Percentiles rank a stretch among this genome's conserved stretches.
phyloP scores from a whole-genome alignment of 768 basidiomycete species.

The Tulasnella sp. region DNA sequence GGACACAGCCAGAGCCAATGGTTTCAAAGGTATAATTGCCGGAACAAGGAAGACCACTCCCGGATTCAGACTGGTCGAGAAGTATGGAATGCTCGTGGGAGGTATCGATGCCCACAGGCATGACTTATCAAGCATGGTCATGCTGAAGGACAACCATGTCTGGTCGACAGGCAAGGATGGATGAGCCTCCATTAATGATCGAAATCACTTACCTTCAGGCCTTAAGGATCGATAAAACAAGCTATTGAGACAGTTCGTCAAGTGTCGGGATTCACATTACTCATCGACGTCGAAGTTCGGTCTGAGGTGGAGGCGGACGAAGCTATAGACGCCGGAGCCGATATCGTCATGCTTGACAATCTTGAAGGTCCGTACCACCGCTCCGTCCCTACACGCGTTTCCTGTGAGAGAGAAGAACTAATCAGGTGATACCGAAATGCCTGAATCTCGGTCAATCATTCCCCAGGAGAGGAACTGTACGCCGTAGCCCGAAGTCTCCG shows the following conservation, averaged over 20 bases:
- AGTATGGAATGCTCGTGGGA: slow-evolving; percentile 97
- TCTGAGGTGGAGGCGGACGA: slow-evolving; percentile 89
- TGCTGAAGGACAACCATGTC: slow-evolving; percentile 99
- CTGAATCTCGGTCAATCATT: slow-evolving; percentile 8
- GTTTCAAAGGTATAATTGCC: slow-evolving; percentile 84
- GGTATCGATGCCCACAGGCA: slow-evolving; percentile 94
- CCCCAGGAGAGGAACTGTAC: slow-evolving; percentile 48
- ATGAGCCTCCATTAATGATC: not conserved
- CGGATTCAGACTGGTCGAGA: slow-evolving; percentile 94
- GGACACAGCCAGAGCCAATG: slow-evolving; percentile 69
- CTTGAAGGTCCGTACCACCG: slow-evolving; percentile 54
- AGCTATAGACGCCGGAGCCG: slow-evolving; percentile 93
- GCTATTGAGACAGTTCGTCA: slow-evolving; percentile 81
- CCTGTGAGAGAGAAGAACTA: slow-evolving; percentile 31
- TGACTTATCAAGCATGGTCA: slow-evolving; percentile 98
- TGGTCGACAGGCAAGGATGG: slow-evolving; percentile 69
- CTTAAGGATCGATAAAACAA: slow-evolving; percentile 77
- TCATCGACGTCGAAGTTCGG: slow-evolving; percentile 90
- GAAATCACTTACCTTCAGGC: not conserved
- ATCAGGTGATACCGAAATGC: slow-evolving; percentile 1
- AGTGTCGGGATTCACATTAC: slow-evolving; percentile 86
- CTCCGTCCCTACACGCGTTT: not conserved
- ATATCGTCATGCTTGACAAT: slow-evolving; percentile 94
- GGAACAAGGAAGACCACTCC: slow-evolving; percentile 98
- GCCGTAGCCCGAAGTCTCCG: slow-evolving; percentile 65